These are phyloP conservation scores for Fusarium oxysporum DNA, from an alignment of 2,329 filamentous ascomycete species.

Conservation along the genomic window DNA sequence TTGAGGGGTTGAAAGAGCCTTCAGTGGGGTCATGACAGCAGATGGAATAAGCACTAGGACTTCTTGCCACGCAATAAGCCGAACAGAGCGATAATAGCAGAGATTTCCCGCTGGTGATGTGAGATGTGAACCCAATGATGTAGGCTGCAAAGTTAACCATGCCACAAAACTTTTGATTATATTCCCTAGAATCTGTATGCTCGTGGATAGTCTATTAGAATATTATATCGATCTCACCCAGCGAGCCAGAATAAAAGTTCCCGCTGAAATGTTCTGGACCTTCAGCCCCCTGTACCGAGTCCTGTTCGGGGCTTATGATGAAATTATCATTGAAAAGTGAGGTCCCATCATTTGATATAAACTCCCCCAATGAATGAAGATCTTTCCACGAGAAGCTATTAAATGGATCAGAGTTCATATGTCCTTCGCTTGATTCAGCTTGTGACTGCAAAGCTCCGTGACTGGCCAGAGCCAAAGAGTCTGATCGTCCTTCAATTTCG, in stretches of 20 bases:
- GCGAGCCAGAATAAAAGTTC: not conserved
- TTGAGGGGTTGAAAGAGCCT: not conserved
- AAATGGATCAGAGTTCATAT: constrained; percentile 56
- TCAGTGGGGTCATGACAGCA: not conserved
- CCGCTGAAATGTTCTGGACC: constrained; percentile 7
- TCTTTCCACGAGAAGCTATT: constrained; percentile 73
- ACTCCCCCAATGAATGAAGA: constrained; percentile 69
- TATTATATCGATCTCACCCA: constrained; percentile 11
- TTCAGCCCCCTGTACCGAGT: constrained; percentile 21
- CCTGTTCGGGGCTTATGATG: constrained; percentile 24
- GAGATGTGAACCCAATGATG: not conserved
- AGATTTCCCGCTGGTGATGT: too few species aligned
- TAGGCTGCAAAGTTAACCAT: not conserved
- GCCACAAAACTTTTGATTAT: not conserved
- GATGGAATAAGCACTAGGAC: constrained; percentile 5
- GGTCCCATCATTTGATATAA: constrained; percentile 49
- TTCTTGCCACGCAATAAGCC: not conserved
- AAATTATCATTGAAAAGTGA: constrained; percentile 28
- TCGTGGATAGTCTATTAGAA: not conserved
- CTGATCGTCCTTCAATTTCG: not conserved
- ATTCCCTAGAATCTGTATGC: too few species aligned
- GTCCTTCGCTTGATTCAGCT: not conserved
- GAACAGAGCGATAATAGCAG: not conserved
- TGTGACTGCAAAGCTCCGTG: not conserved
- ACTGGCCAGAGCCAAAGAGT: not conserved